phyloP scores from a whole-genome alignment of 2,329 filamentous ascomycete species.

The Tolypocladium guangdongense region DNA sequence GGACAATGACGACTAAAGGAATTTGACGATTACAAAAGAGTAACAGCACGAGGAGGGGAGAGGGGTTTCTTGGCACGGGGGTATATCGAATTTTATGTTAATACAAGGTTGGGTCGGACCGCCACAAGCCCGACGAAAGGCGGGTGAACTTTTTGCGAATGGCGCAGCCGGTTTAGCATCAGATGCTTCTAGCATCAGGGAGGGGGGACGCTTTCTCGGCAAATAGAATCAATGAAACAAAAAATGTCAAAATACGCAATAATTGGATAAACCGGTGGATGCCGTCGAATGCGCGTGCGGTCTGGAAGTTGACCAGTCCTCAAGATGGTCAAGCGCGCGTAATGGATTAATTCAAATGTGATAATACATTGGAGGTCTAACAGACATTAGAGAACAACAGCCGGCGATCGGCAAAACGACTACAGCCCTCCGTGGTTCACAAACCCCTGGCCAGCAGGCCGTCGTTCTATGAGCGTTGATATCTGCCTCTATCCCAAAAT shows the following conservation, averaged over 20 bases:
- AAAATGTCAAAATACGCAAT: not conserved
- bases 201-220: conserved; percentile 1
- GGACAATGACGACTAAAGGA: conserved; percentile 44
- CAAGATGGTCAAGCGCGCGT: not conserved
- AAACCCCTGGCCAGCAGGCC: not conserved
- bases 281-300: no score
- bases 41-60: conserved; percentile 5
- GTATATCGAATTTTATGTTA: conserved; percentile 16
- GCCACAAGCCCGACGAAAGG: conserved; percentile 13
- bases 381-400: not conserved
- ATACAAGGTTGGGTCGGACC: conserved; percentile 16
- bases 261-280: no score
- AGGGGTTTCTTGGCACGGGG: conserved; percentile 8
- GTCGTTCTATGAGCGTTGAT: not conserved
- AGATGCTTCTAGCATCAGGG: conserved; percentile 12
- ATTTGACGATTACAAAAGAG: not conserved
- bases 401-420: not conserved
- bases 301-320: not conserved
- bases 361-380: not conserved
- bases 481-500: not conserved
- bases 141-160: conserved; percentile 18
- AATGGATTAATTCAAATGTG: not conserved
- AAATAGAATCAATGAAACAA: conserved; percentile 4
- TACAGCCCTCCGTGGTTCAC: not conserved
- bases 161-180: conserved; percentile 26